phyloP scores from a whole-genome alignment of 1,284 basidiomycete species.

The Wallemia hederae region DNA sequence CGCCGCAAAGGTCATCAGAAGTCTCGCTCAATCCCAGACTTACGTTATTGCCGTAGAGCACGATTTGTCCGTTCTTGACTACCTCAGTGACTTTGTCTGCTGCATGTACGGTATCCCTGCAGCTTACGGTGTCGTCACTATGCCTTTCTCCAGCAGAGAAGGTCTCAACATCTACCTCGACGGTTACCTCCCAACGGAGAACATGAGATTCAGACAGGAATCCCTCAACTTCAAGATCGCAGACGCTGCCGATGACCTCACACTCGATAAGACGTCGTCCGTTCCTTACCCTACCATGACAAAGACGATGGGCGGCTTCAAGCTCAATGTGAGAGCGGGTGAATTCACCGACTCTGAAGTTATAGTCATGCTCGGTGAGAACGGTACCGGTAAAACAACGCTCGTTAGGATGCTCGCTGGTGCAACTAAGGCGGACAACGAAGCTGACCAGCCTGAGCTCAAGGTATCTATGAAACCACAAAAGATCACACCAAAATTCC shows the following conservation, averaged over 20 bases:
- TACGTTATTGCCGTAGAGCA: slow-evolving; percentile 93
- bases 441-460: slow-evolving; percentile 45
- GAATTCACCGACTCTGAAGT: slow-evolving; percentile 88
- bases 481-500: slow-evolving; percentile 82
- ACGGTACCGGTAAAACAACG: slow-evolving; percentile 91
- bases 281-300: slow-evolving; percentile 80
- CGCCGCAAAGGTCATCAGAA: slow-evolving; percentile 85
- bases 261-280: slow-evolving; percentile 51
- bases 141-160: slow-evolving; percentile 89
- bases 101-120: slow-evolving; percentile 88
- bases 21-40: slow-evolving; percentile 42
- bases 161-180: slow-evolving; percentile 98
- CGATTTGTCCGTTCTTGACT: slow-evolving; percentile 85
- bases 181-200: slow-evolving; percentile 92
- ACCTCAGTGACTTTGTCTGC: slow-evolving; percentile 87
- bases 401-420: slow-evolving; percentile 78
- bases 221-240: slow-evolving; percentile 84
- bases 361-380: slow-evolving; percentile 89
- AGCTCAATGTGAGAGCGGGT: slow-evolving; percentile 60
- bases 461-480: slow-evolving; percentile 82
- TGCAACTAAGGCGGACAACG: slow-evolving; percentile 47
- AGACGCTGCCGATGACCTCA: slow-evolving; percentile 64
- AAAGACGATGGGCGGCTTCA: slow-evolving; percentile 77
- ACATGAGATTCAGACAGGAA: slow-evolving; percentile 81
- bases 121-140: slow-evolving; percentile 88